These are phyloP conservation scores for Venturia effusa DNA, from an alignment of 2,329 filamentous ascomycete genomes.

Conservation along the genomic window DNA sequence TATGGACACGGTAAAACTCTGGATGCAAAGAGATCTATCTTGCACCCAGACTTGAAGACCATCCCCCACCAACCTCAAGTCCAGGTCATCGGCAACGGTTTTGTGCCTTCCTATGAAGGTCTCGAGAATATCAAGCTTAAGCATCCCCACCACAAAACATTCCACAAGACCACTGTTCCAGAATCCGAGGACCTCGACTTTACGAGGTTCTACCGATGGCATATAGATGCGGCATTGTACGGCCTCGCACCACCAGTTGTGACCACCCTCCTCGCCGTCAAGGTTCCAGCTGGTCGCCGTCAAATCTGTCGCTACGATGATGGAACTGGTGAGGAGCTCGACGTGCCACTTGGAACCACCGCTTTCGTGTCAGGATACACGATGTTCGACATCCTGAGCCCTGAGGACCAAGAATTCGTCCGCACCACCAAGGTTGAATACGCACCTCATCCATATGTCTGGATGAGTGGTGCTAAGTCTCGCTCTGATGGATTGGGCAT, in stretches of 20 bases:
- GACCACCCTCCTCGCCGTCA: constrained; percentile 63
- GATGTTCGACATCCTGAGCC: constrained; percentile 58
- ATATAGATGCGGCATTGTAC: constrained; percentile 70
- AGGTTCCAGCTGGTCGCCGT: constrained; percentile 53
- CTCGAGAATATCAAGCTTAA: constrained; percentile 55
- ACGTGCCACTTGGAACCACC: constrained; percentile 63
- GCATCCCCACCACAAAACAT: constrained; percentile 69
- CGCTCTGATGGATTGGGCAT: constrained; percentile 61
- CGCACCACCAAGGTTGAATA: constrained; percentile 61
- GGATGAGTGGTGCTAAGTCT: constrained; percentile 62
- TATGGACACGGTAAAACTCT: constrained; percentile 72
- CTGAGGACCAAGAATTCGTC: constrained; percentile 56
- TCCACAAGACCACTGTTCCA: constrained; percentile 56
- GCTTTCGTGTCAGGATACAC: constrained; percentile 62
- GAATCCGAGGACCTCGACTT: constrained; percentile 47
- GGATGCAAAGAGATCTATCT: constrained; percentile 52
- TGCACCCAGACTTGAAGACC: constrained; percentile 72
- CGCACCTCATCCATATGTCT: constrained; percentile 69
- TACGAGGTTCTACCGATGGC: constrained; percentile 64
- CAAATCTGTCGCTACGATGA: constrained; percentile 67
- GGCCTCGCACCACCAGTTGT: constrained; percentile 63
- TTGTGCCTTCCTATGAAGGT: constrained; percentile 59
- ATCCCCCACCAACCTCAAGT: constrained; percentile 71
- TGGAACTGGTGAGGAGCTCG: constrained; percentile 52
- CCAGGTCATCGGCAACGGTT: constrained; percentile 70